Percentiles rank a stretch among this genome's conserved stretches.
These are phyloP conservation scores for Harrya chromipes DNA, from an alignment of 768 basidiomycete genomes.

Conservation along the genomic window DNA sequence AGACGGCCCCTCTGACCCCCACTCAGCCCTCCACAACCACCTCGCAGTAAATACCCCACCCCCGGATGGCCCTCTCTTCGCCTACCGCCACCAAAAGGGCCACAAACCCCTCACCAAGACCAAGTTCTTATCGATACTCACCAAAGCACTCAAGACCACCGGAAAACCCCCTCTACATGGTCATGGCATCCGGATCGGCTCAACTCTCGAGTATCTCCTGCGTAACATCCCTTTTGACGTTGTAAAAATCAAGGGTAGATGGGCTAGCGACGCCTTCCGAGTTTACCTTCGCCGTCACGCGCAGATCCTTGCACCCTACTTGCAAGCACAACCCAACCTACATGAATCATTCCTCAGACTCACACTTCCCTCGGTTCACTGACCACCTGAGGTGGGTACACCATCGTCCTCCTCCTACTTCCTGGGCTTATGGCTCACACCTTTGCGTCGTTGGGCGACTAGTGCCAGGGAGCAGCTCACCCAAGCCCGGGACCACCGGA, in stretches of 20 bases:
- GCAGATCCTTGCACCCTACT: too few species aligned
- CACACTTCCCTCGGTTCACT: too few species aligned
- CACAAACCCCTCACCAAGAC: conserved; percentile 27
- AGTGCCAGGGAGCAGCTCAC: too few species aligned
- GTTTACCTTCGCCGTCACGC: too few species aligned
- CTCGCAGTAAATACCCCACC: conserved; percentile 29
- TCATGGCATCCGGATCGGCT: conserved; percentile 29
- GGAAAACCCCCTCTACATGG: conserved; percentile 14
- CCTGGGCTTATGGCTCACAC: too few species aligned
- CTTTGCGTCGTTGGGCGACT: too few species aligned
- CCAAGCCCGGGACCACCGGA: too few species aligned
- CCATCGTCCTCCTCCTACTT: too few species aligned
- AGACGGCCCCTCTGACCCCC: conserved; percentile 24
- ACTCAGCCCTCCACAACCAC: conserved; percentile 23
- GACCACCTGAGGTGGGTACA: too few species aligned
- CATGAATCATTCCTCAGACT: too few species aligned
- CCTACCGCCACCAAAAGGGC: conserved; percentile 11
- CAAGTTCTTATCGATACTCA: conserved; percentile 22
- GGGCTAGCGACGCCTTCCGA: conserved; percentile 36
- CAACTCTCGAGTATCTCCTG: conserved; percentile 37
- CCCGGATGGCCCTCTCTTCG: conserved; percentile 27
- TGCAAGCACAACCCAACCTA: too few species aligned
- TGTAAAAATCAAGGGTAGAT: conserved; percentile 31
- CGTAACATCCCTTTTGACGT: conserved; percentile 36
- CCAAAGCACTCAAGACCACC: conserved; percentile 4